Percentiles rank a stretch among this genome's conserved stretches.
Evolutionary conservation across 2,329 filamentous ascomycete species (phyloP).

Genomic region (Gliomastix tumulicola): DNA sequence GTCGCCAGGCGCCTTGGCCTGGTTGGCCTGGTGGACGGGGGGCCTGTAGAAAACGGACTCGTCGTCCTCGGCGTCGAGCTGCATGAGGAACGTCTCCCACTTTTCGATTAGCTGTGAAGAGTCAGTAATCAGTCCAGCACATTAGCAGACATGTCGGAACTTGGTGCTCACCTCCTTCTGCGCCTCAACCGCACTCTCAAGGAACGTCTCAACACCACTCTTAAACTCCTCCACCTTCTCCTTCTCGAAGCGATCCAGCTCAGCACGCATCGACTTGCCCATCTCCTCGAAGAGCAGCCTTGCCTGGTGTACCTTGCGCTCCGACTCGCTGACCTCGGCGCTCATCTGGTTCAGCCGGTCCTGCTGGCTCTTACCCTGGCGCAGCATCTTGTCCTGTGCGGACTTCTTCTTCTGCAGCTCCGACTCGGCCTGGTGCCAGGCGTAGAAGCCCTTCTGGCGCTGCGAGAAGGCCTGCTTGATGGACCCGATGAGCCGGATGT

Average conservation of each 20-base stretch:
- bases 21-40: constrained; percentile 45
- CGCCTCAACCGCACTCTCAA: constrained; percentile 94
- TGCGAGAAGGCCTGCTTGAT: constrained; percentile 91
- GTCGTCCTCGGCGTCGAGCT: constrained; percentile 89
- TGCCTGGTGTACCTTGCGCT: constrained; percentile 86
- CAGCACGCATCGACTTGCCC: constrained; percentile 84
- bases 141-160: background rate
- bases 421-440: constrained; percentile 86
- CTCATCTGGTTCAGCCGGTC: constrained; percentile 88
- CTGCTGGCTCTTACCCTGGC: constrained; percentile 92
- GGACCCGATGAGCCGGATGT: constrained; percentile 90
- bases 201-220: constrained; percentile 92
- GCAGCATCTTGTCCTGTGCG: constrained; percentile 87
- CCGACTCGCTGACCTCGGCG: constrained; percentile 90
- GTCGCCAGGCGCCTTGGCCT: constrained; percentile 42
- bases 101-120: constrained; percentile 61
- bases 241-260: constrained; percentile 88
- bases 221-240: constrained; percentile 99
- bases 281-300: constrained; percentile 93
- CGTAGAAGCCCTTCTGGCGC: constrained; percentile 91
- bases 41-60: constrained; percentile 61
- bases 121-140: background rate
- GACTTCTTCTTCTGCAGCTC: constrained; percentile 84
- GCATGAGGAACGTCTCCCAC: constrained; percentile 97
- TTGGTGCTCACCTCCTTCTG: constrained; percentile 79